Percentiles rank a stretch among this genome's conserved stretches.
phyloP scores from a whole-genome alignment of 345 rosid species.

The Lenwebbia sp. region DNA sequence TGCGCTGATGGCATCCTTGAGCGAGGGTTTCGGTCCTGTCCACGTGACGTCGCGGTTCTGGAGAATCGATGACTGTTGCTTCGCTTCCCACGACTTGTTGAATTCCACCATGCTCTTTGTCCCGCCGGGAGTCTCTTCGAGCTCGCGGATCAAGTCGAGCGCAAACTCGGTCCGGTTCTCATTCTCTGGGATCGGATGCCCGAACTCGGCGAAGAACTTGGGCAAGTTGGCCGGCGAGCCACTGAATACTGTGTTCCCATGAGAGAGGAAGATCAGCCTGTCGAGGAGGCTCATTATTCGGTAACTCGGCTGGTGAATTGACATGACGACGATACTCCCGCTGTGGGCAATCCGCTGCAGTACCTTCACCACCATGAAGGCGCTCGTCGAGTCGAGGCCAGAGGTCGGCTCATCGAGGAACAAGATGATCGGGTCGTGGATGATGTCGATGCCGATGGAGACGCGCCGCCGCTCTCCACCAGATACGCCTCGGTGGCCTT shows the following conservation, averaged over 20 bases:
- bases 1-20: conserved; percentile 70
- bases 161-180: conserved; percentile 87
- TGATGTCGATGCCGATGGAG: conserved; percentile 67
- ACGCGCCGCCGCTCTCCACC: conserved; percentile 94
- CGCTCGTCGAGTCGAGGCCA: conserved; percentile 89
- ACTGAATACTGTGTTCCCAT: conserved; percentile 63
- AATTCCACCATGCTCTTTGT: conserved; percentile 61
- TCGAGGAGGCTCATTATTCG: conserved; percentile 71
- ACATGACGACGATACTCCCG: conserved; percentile 90
- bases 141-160: conserved; percentile 73
- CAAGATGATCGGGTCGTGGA: conserved; percentile 80
- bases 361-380: conserved; percentile 90
- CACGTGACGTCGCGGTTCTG: background rate
- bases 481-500: conserved; percentile 86
- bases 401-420: conserved; percentile 96
- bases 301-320: conserved; percentile 91
- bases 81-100: conserved; percentile 50
- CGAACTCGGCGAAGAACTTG: conserved; percentile 52
- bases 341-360: conserved; percentile 78
- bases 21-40: conserved; percentile 18
- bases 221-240: conserved; percentile 59
- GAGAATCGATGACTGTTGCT: background rate
- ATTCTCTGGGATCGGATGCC: conserved; percentile 76
- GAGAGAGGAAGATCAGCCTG: conserved; percentile 68
- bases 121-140: conserved; percentile 67